Base-by-base conservation (phyloP, 345 rosid genomes). In the Arabis hirsuta region DNA sequence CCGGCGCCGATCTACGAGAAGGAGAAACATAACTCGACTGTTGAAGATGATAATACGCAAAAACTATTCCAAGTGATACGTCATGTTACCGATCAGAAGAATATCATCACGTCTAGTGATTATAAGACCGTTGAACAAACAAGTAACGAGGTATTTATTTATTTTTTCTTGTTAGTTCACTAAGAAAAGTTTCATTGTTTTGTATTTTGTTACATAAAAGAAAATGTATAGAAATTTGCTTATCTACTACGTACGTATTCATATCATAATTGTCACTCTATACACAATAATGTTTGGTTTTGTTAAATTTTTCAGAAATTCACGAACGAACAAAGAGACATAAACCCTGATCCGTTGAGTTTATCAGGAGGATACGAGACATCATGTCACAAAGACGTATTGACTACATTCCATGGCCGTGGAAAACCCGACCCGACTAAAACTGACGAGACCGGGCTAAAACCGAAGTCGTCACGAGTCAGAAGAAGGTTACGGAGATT, bases 1-100 rank as follows among this genome's bases (percentile, higher is more conserved):
- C 78, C 88, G 14, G 68, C 67, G 20, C 72, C 80, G 2, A 27
- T 58, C 22, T 69, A 73, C 13, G 74, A 69, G 10, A 55, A 12
- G 6, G 64, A 79, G 24, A 71, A 62, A 22, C 51, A 34, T 2
- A 50, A 42, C 20, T 20, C 5, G 48, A 55, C 3, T 22, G 13
- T 48, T 19, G 44, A 61, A 52, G 52, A 69, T 32, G 57, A 55
- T 36, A 16, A 45, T 29, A 74, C 73, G 48, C 71, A 51, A 3
- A 71, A 48, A 3, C 9, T 51, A 22, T 45, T 61, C 12, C 52
- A 32, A 7, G 66, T 69, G 67, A 41, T 56, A 39, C 58, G 55
- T 41, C 71, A 55, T 19, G 45, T 29, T 11, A 62, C 71, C 48
- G 54, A 62, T 55, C 65, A 1, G 39, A 39, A 55, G 13, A 46